These are phyloP conservation scores for Cruciata laevipes DNA, from an alignment of 257 asterid genomes.

Conservation along the genomic window DNA sequence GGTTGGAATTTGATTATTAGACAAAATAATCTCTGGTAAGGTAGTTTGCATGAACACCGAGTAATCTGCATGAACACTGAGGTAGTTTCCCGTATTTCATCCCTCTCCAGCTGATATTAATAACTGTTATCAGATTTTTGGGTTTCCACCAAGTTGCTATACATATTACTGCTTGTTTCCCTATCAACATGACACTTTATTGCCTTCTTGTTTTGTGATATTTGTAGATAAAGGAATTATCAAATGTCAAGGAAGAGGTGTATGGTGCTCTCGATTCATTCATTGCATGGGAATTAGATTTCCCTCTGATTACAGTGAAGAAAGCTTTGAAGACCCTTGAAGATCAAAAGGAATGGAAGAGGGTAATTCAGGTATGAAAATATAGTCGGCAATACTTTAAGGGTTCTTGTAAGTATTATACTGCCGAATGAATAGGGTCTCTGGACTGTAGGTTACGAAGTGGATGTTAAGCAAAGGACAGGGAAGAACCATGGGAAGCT, in stretches of 20 bases:
- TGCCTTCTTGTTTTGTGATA: background rate
- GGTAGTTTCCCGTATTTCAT: too few species aligned
- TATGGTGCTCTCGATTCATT: conserved; percentile 94
- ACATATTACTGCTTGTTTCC: background rate
- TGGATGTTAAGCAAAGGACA: conserved; percentile 99
- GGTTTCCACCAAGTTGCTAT: background rate
- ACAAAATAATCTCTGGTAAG: too few species aligned
- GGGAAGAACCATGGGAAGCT: conserved; percentile 97
- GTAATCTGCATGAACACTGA: too few species aligned
- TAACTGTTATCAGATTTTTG: background rate
- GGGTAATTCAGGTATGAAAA: conserved; percentile 68
- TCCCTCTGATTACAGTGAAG: conserved; percentile 86
- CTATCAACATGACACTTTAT: background rate
- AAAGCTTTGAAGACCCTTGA: conserved; percentile 83
- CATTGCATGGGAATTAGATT: conserved; percentile 95
- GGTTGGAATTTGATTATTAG: too few species aligned
- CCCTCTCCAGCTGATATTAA: background rate
- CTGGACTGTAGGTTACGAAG: conserved; percentile 53
- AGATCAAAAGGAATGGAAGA: conserved; percentile 78
- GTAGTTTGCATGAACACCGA: too few species aligned
- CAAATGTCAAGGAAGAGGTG: conserved; percentile 94
- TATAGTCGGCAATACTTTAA: background rate
- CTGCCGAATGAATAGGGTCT: background rate
- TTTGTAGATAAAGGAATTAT: conserved; percentile 66
- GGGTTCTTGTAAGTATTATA: conserved; percentile 7